These are phyloP conservation scores for Arthrobotrys pseudoclavata DNA, from an alignment of 2,329 filamentous ascomycete species.

Conservation along the genomic window DNA sequence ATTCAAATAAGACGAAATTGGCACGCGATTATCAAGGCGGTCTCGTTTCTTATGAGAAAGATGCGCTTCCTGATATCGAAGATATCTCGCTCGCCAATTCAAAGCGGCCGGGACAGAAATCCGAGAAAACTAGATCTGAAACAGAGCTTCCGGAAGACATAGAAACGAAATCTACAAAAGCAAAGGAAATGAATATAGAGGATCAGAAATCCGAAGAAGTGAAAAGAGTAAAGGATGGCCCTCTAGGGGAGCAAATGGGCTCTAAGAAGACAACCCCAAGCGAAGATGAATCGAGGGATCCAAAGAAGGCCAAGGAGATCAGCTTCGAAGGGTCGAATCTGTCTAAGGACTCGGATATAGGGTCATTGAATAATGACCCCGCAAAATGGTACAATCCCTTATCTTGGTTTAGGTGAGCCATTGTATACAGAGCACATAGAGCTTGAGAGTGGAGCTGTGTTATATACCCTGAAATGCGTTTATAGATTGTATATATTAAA, in stretches of 20 bases:
- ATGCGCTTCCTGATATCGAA: constrained; percentile 28
- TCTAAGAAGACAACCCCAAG: not conserved
- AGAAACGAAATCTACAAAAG: not conserved
- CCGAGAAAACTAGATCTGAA: not conserved
- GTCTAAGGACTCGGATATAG: constrained; percentile 9
- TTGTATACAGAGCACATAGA: not conserved
- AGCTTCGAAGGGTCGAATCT: constrained; percentile 41
- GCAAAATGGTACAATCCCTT: constrained; percentile 53
- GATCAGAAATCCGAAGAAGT: not conserved
- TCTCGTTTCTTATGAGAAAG: constrained; percentile 24
- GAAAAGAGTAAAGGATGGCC: not conserved
- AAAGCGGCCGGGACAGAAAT: not conserved
- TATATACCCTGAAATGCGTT: not conserved
- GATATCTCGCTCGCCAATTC: not conserved
- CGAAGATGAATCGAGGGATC: not conserved
- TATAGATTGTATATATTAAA: constrained; percentile 12
- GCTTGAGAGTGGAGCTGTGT: not conserved
- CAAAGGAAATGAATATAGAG: not conserved
- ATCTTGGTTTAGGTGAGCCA: constrained; percentile 42
- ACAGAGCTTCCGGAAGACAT: not conserved
- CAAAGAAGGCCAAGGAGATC: not conserved
- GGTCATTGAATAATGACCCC: not conserved
- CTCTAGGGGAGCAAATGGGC: not conserved
- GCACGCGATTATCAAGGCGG: not conserved
- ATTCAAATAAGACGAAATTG: constrained; percentile 13